Conservation (phyloP, 306 rosid species). For the Cucurbita ficifolia region DNA sequence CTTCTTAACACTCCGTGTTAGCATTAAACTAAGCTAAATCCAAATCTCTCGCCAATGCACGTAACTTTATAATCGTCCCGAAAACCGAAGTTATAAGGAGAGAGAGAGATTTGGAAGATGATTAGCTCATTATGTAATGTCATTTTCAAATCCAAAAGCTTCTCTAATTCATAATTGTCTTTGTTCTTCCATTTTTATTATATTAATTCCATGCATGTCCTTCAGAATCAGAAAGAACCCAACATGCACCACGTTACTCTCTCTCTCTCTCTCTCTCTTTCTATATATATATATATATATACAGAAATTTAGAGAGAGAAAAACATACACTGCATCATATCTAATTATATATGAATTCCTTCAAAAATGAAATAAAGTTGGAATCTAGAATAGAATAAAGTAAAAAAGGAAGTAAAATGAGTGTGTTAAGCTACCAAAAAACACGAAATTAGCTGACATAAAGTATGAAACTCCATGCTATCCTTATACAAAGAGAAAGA, state of each 20-base stretch:
- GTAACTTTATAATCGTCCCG: neutral
- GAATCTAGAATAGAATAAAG: conserved; percentile 12
- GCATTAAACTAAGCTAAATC: too few species aligned
- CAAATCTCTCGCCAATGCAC: neutral
- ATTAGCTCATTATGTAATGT: neutral
- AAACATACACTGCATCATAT: conserved; percentile 8
- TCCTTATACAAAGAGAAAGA: neutral
- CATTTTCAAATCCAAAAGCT: conserved; percentile 44
- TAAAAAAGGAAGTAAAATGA: neutral
- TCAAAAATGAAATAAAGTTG: conserved; percentile 11
- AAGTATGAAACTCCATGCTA: conserved; percentile 1
- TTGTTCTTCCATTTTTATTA: conserved; percentile 10
- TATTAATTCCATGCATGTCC: conserved; percentile 52
- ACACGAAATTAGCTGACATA: neutral
- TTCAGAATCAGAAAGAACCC: conserved; percentile 25
- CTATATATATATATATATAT: too few species aligned
- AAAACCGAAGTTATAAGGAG: neutral
- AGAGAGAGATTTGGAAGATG: conserved; percentile 1
- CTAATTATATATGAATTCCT: neutral
- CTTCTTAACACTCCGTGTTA: too few species aligned
- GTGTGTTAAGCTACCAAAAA: neutral
- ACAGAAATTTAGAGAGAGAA: neutral
- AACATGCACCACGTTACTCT: conserved; percentile 65
- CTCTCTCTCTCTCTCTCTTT: conserved; percentile 16
- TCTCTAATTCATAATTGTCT: neutral